Evolutionary conservation across 1,284 basidiomycete species (phyloP).

Genomic region (Cutaneotrichosporon sp.): DNA sequence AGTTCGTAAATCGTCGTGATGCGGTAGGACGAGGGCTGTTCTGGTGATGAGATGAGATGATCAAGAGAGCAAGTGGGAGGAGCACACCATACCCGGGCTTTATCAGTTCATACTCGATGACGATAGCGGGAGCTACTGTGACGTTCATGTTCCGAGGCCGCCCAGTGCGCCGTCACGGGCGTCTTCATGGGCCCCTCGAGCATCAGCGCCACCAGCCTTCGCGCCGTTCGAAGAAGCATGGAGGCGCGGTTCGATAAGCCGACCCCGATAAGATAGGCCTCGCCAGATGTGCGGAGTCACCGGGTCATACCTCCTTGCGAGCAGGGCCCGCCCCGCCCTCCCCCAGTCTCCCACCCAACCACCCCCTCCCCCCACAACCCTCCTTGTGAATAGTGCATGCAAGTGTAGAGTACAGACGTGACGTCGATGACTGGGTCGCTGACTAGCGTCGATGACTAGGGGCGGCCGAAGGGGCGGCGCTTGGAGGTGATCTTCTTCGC

Average conservation of each 20-base stretch:
- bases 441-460: too few species aligned
- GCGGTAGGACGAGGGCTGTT: not conserved
- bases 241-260: too few species aligned
- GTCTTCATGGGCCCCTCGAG: not conserved
- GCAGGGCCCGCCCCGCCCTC: too few species aligned
- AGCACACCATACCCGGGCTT: too few species aligned
- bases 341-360: too few species aligned
- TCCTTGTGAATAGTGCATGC: slow-evolving; percentile 1
- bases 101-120: not conserved
- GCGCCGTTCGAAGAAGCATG: too few species aligned
- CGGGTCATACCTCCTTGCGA: too few species aligned
- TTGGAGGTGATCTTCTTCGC: slow-evolving; percentile 28
- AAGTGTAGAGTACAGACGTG: slow-evolving; percentile 2
- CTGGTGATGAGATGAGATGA: not conserved
- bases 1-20: not conserved
- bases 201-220: not conserved
- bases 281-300: too few species aligned
- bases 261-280: too few species aligned
- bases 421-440: too few species aligned
- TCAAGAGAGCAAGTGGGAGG: not conserved
- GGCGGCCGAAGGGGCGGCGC: slow-evolving; percentile 10
- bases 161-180: not conserved
- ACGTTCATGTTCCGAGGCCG: not conserved
- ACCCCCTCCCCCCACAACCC: not conserved
- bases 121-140: not conserved